Evolutionary conservation across 2,329 filamentous ascomycete genomes (phyloP), one percentile per base, ranked within the genome.

Genomic region (Talaromyces rugulosus): DNA sequence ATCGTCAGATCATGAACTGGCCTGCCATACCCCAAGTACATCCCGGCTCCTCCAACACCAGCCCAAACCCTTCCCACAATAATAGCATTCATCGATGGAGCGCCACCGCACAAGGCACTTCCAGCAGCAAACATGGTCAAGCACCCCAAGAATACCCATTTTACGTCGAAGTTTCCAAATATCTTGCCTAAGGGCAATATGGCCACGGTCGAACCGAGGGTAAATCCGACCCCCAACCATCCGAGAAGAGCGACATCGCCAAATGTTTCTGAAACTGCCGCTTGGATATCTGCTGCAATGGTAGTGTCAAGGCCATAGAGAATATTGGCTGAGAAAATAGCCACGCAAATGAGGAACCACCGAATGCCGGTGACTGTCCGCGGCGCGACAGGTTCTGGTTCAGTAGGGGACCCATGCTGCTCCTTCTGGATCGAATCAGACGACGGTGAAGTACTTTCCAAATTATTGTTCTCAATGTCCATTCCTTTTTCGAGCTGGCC

Each of bases 241-340:
- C 75, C 66, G 11, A 81, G 70, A 42, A 77, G 74, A 16, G 71
- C 23, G 7, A 79, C 64, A 1, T 75, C 64, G n/a, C 72, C 68
- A 36, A 81, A 79, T 0, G 67, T 64, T 31, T 72, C 67, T 14
- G 79, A 68, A 9, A 82, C 76, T 11, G 72, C 68, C 1, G 75
- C 76, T 61, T 83, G 80, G 2, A 80, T 75, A 63, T 81, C 81
- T 5, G 82, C 76, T 33, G 80, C 72, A 5, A 83, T 82, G 2
- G 83, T 83, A 0, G 81, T 83, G 3, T 76, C 74, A 2, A 76
- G 65, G 11, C 69, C 69, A 56, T 69, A 75, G 33, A 74, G 64
- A n/a, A 71, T 70, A 18, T 79, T 76, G 3, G 71, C 82, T 1
- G 73, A 67, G 40, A 75, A 72, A 2, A 75, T 61, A 23, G 70